Conservation (phyloP, 257 asterid species). For the Vinca minor region DNA sequence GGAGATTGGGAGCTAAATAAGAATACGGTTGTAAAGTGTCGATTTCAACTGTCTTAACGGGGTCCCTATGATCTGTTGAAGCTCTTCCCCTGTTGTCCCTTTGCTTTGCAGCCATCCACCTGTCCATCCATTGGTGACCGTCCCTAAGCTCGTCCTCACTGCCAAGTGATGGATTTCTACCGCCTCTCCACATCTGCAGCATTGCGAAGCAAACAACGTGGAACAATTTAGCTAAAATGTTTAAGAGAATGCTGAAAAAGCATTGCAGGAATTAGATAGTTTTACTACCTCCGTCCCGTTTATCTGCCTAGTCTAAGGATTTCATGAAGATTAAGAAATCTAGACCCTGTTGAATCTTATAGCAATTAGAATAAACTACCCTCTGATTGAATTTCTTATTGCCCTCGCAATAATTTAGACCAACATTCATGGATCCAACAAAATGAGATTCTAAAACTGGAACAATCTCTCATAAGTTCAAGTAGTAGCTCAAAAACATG, state of each 20-base stretch:
- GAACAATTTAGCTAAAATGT: background rate
- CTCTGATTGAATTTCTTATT: too few species aligned
- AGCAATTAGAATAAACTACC: too few species aligned
- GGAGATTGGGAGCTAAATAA: slow-evolving; percentile 16
- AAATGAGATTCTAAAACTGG: too few species aligned
- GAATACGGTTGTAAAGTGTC: slow-evolving; percentile 39
- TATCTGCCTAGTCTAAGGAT: too few species aligned
- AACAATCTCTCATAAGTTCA: too few species aligned
- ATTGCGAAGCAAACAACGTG: background rate
- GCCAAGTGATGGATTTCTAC: slow-evolving; percentile 21
- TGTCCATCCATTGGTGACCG: slow-evolving; percentile 39
- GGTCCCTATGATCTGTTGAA: slow-evolving; percentile 60
- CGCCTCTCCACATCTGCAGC: slow-evolving; percentile 29
- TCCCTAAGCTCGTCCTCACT: slow-evolving; percentile 14
- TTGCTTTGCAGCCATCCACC: slow-evolving; percentile 57
- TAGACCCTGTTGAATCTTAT: too few species aligned
- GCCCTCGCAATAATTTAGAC: too few species aligned
- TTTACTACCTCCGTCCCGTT: too few species aligned
- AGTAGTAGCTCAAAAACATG: too few species aligned
- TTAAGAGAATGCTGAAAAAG: too few species aligned
- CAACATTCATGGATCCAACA: too few species aligned
- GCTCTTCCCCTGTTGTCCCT: slow-evolving; percentile 51
- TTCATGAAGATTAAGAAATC: too few species aligned
- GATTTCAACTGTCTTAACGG: slow-evolving; percentile 66
- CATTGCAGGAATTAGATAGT: background rate